phyloP scores from a whole-genome alignment of 257 asterid species.

The Scutellaria barbata region DNA sequence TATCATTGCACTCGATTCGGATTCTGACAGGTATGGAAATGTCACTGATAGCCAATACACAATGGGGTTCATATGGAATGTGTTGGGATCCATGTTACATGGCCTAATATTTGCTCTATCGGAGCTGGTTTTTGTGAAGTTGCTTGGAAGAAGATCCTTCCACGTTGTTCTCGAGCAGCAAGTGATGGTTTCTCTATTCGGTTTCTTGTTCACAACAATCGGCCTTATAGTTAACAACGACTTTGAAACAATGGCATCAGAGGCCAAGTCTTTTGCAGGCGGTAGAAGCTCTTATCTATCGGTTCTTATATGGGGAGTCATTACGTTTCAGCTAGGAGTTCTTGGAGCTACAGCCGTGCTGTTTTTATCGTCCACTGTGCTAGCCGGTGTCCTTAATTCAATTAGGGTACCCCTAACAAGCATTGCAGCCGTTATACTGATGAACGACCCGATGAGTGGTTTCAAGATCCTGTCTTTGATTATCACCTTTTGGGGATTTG shows the following conservation, averaged over 20 bases:
- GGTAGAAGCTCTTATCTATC: slow-evolving; percentile 59
- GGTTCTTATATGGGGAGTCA: slow-evolving; percentile 76
- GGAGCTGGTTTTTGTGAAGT: slow-evolving; percentile 64
- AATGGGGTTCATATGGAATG: slow-evolving; percentile 77
- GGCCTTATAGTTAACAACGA: slow-evolving; percentile 64
- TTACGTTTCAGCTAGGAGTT: slow-evolving; percentile 82
- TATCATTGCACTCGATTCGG: slow-evolving; percentile 80
- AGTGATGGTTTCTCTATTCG: slow-evolving; percentile 82
- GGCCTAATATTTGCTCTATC: slow-evolving; percentile 92
- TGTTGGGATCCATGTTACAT: slow-evolving; percentile 78
- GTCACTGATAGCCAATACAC: slow-evolving; percentile 55
- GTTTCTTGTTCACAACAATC: slow-evolving; percentile 70
- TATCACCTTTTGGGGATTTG: slow-evolving; percentile 92
- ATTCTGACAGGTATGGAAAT: slow-evolving; percentile 65
- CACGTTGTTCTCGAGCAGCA: slow-evolving; percentile 93
- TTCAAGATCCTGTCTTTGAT: slow-evolving; percentile 80
- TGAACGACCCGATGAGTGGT: slow-evolving; percentile 90
- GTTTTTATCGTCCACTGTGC: slow-evolving; percentile 79
- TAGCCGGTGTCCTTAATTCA: slow-evolving; percentile 91
- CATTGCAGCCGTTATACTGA: slow-evolving; percentile 71
- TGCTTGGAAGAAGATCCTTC: slow-evolving; percentile 75
- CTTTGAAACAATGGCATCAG: slow-evolving; percentile 61
- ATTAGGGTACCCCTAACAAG: slow-evolving; percentile 85
- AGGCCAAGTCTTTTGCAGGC: slow-evolving; percentile 64
- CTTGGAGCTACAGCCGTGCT: slow-evolving; percentile 78